A percentile compares a stretch with the other conserved stretches of the same genome.
These are phyloP conservation scores for Paracorniculantispora psalliotae DNA, from an alignment of 2,329 filamentous ascomycete species.

Conservation along the genomic window DNA sequence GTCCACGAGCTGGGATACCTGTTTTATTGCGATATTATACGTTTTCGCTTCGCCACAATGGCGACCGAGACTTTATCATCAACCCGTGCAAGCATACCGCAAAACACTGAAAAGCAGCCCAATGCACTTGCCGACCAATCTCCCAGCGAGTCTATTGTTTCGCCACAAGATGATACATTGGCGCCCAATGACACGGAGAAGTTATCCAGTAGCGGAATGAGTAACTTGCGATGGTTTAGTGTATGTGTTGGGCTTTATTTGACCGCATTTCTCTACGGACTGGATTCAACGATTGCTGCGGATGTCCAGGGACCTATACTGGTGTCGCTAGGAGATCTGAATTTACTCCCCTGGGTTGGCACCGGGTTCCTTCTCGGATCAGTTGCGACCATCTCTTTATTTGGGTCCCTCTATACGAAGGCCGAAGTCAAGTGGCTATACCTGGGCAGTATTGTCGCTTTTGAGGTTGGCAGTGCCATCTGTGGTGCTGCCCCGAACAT, in stretches of 20 bases:
- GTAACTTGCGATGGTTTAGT: background rate
- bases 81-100: background rate
- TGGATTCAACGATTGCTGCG: background rate
- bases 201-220: background rate
- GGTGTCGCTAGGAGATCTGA: background rate
- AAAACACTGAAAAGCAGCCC: background rate
- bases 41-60: background rate
- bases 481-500: constrained; percentile 37
- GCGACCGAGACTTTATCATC: background rate
- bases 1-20: background rate
- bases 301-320: background rate
- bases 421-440: constrained; percentile 36
- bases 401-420: background rate
- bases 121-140: background rate
- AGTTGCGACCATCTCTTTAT: background rate
- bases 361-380: background rate
- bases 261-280: background rate
- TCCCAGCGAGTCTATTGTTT: background rate
- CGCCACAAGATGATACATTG: background rate
- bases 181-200: background rate
- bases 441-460: constrained; percentile 18
- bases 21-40: background rate
- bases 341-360: background rate
- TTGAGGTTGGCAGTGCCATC: constrained; percentile 25
- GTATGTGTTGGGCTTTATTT: background rate